A percentile compares a stretch with the other conserved stretches of the same genome.
Conservation (phyloP, 2,329 filamentous ascomycete species). For the Colletotrichum echinochloae region DNA sequence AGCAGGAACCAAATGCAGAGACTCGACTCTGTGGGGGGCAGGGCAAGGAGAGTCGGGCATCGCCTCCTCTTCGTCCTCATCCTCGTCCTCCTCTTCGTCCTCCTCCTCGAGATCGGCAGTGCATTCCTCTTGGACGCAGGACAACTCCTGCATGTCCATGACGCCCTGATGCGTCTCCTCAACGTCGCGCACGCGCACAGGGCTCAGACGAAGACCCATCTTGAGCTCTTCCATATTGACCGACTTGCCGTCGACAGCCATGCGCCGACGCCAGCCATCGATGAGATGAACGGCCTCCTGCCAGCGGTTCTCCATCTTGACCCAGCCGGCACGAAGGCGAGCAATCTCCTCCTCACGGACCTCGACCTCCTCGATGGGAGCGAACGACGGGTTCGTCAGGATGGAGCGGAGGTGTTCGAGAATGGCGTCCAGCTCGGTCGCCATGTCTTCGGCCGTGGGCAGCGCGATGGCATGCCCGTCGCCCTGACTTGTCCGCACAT, state of each 20-base stretch:
- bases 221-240: slow-evolving; percentile 77
- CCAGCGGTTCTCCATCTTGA: slow-evolving; percentile 93
- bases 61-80: slow-evolving; percentile 28
- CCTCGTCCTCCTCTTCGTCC: neutral
- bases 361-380: slow-evolving; percentile 93
- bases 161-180: slow-evolving; percentile 58
- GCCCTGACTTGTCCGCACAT: slow-evolving; percentile 44
- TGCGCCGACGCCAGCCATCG: slow-evolving; percentile 88
- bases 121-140: slow-evolving; percentile 46
- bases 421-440: slow-evolving; percentile 79
- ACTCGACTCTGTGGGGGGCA: slow-evolving; percentile 47
- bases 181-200: slow-evolving; percentile 66
- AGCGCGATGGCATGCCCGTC: slow-evolving; percentile 47
- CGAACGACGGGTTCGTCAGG: slow-evolving; percentile 95
- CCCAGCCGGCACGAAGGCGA: slow-evolving; percentile 85
- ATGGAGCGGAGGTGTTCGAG: slow-evolving; percentile 85
- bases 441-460: slow-evolving; percentile 72
- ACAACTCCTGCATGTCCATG: slow-evolving; percentile 52
- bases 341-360: slow-evolving; percentile 92
- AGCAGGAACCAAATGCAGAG: slow-evolving; percentile 56
- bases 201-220: slow-evolving; percentile 74
- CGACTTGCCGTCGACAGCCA: slow-evolving; percentile 76
- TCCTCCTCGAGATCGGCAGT: slow-evolving; percentile 61
- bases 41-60: slow-evolving; percentile 46
- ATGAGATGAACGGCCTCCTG: slow-evolving; percentile 90